phyloP scores from a whole-genome alignment of 2,329 filamentous ascomycete genomes.

The Ophiostoma pallidulum region DNA sequence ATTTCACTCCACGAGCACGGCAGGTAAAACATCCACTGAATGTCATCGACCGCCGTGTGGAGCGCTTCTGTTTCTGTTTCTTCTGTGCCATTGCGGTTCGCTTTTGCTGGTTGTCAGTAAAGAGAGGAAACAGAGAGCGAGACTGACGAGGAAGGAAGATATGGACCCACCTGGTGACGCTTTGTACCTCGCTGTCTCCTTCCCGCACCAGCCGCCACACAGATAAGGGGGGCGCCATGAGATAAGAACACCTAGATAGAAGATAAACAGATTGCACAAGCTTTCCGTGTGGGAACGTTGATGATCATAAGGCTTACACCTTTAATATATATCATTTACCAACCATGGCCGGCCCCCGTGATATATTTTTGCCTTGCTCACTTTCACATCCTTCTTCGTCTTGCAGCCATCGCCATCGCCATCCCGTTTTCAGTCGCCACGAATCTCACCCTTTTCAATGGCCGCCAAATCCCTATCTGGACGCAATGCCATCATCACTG shows the following conservation, averaged over 20 bases:
- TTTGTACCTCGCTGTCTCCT: background rate
- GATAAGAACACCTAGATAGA: no score
- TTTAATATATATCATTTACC: background rate
- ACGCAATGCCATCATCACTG: conserved; percentile 22
- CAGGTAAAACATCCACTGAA: no score
- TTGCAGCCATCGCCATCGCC: no score
- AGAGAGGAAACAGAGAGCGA: background rate
- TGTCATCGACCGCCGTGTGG: no score
- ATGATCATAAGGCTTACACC: no score
- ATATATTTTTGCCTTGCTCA: background rate
- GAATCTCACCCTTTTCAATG: no score
- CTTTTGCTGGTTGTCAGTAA: background rate
- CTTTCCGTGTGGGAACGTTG: no score
- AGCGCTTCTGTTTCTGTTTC: background rate
- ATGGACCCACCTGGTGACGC: background rate
- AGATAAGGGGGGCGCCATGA: no score
- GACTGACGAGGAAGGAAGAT: background rate
- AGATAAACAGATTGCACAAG: background rate
- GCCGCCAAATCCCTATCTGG: background rate
- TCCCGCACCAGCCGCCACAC: background rate
- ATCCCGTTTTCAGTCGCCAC: no score
- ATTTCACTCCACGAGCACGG: no score
- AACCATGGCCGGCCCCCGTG: background rate
- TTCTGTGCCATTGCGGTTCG: background rate
- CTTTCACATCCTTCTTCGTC: background rate